Evolutionary conservation across 768 basidiomycete species (phyloP).

Genomic region (Boletus bicolor): DNA sequence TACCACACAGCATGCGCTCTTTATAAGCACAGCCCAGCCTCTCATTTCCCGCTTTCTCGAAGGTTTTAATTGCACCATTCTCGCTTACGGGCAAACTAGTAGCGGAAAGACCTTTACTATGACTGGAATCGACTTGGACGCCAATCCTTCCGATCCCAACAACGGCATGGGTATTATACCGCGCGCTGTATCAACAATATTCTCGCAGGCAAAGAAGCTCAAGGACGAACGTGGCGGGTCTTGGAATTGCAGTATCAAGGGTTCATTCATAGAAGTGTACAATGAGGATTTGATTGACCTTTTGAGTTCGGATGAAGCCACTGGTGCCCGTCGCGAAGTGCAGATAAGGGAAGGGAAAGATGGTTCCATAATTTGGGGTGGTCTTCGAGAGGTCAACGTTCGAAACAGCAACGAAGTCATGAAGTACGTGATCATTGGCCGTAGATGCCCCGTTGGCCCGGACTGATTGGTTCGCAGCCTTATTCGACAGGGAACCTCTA

Average conservation of each 20-base stretch:
- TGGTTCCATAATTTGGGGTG: conserved; percentile 96
- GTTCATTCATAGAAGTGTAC: conserved; percentile 96
- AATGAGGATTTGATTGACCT: conserved; percentile 99
- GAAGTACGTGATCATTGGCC: conserved; percentile 54
- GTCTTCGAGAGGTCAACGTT: conserved; percentile 90
- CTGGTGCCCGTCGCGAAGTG: conserved; percentile 74
- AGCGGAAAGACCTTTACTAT: conserved; percentile 69
- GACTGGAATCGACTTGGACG: conserved; percentile 92
- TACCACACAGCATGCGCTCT: conserved; percentile 82
- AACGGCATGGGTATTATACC: conserved; percentile 96
- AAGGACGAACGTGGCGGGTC: conserved; percentile 70
- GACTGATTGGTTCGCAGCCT: conserved; percentile 49
- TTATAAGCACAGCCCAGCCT: conserved; percentile 78
- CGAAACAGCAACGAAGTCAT: conserved; percentile 85
- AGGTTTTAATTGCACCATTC: conserved; percentile 89
- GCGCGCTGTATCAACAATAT: conserved; percentile 86
- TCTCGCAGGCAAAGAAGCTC: conserved; percentile 69
- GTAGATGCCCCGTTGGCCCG: conserved; percentile 9
- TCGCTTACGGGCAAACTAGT: conserved; percentile 34
- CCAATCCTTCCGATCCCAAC: conserved; percentile 75
- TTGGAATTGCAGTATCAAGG: conserved; percentile 81
- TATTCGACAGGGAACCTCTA: conserved; percentile 83
- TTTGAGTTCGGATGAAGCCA: conserved; percentile 67
- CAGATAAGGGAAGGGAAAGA: conserved; percentile 97
- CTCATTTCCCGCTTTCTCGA: conserved; percentile 85